Evolutionary conservation across 768 basidiomycete species (phyloP).

Genomic region (Russula abietina): DNA sequence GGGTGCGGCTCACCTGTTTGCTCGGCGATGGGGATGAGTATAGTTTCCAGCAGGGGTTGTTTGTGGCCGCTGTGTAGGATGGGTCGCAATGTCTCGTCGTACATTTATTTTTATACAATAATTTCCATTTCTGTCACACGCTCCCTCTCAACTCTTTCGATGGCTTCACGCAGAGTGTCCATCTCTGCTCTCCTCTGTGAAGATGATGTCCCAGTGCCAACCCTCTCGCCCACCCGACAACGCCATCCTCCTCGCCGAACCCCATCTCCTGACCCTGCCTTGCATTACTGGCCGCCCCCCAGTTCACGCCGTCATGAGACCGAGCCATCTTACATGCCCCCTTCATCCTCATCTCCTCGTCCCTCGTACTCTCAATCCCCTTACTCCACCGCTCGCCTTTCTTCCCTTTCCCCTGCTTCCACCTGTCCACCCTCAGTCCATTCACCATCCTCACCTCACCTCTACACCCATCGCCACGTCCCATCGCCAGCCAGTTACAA

Average conservation of each 20-base stretch:
- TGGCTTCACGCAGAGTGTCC: slow-evolving; percentile 65
- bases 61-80: slow-evolving; percentile 63
- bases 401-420: slow-evolving; percentile 17
- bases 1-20: slow-evolving; percentile 66
- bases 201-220: slow-evolving; percentile 28
- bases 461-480: slow-evolving; percentile 16
- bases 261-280: slow-evolving; percentile 24
- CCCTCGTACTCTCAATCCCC: slow-evolving; percentile 18
- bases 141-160: slow-evolving; percentile 26
- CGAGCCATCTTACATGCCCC: slow-evolving; percentile 1
- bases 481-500: slow-evolving; percentile 8
- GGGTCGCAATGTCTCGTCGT: slow-evolving; percentile 89
- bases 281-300: slow-evolving; percentile 4
- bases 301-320: slow-evolving; percentile 6
- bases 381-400: slow-evolving; percentile 7
- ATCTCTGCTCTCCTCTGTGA: slow-evolving; percentile 70
- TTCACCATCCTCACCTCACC: slow-evolving; percentile 12
- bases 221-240: slow-evolving; percentile 26
- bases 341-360: slow-evolving; percentile 10
- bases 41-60: slow-evolving; percentile 42
- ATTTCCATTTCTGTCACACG: slow-evolving; percentile 21
- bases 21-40: slow-evolving; percentile 31
- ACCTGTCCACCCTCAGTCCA: slow-evolving; percentile 13
- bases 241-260: slow-evolving; percentile 24
- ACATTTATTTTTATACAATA: slow-evolving; percentile 41